Percentiles rank a stretch among this genome's conserved stretches.
phyloP scores from a whole-genome alignment of 768 basidiomycete species.

The Naematelia encephala region DNA sequence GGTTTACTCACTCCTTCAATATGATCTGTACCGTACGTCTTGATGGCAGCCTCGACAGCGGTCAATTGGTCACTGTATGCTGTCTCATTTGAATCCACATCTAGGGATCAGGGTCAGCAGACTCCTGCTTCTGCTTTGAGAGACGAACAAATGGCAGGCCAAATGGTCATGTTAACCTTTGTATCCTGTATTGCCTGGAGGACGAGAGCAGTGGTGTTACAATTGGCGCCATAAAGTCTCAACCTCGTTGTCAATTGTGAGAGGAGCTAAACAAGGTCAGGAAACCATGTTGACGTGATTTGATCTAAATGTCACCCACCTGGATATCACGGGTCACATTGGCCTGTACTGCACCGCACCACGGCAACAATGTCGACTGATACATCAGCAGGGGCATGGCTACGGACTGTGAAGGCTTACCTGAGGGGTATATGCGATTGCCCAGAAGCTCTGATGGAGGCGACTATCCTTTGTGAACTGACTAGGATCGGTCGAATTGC shows the following conservation, averaged over 20 bases:
- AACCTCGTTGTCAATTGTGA: slow-evolving; percentile 72
- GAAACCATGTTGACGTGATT: neutral
- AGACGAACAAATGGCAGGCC: slow-evolving; percentile 49
- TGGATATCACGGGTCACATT: slow-evolving; percentile 49
- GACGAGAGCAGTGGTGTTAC: slow-evolving; percentile 53
- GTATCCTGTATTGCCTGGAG: slow-evolving; percentile 87
- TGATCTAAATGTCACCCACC: no score
- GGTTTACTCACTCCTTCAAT: slow-evolving; percentile 58
- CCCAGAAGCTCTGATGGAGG: slow-evolving; percentile 74
- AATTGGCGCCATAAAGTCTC: slow-evolving; percentile 67
- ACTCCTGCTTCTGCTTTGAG: neutral
- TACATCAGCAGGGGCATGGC: neutral
- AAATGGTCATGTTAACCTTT: slow-evolving; percentile 80
- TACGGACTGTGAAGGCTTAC: slow-evolving; percentile 19
- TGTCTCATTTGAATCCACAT: slow-evolving; percentile 60
- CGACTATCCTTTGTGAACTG: slow-evolving; percentile 67
- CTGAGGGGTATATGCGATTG: slow-evolving; percentile 77
- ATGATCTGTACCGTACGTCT: slow-evolving; percentile 71
- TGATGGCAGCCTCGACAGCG: slow-evolving; percentile 63
- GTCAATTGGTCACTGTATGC: slow-evolving; percentile 73
- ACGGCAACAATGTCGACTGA: slow-evolving; percentile 17
- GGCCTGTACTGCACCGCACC: slow-evolving; percentile 40
- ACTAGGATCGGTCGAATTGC: slow-evolving; percentile 67
- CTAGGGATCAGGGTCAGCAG: slow-evolving; percentile 13
- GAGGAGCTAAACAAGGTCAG: slow-evolving; percentile 63